Evolutionary conservation across 371 early-diverging fungal species (phyloP), one percentile per base, ranked within the genome.

Genomic region (Encephalitozoon cuniculi): DNA sequence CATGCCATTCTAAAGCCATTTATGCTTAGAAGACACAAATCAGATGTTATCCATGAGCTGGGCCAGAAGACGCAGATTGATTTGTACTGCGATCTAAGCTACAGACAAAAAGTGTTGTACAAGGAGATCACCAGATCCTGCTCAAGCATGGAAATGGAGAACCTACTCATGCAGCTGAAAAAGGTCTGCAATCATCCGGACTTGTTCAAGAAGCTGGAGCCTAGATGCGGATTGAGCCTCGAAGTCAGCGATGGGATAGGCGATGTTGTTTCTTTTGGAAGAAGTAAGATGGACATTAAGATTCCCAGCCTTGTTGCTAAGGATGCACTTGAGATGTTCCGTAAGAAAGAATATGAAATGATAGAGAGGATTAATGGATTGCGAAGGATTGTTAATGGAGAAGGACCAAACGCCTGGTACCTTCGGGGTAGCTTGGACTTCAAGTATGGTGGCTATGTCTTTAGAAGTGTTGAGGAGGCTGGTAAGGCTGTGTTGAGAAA

Each of bases 151-250:
- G 70, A 76, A 25, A 69, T 93, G 80, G 92, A 92, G 90, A 93
- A 96, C 83, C 79, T 94, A 49, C 89, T 96, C 15, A 94, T 96
- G 93, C 95, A 96, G 82, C 90, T 95, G 84, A 90, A 95, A 82
- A 97, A 97, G 83, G 91, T 95, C 37, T 93, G 93, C 85, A 95
- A 95, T 79, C 96, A 96, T 83, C 96, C 96, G 0, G 94, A 97
- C 81, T 84, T 97, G 30, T 96, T 97, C 88, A 93, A 94, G 80
- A 90, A 93, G 41, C 87, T 91, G 25, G 91, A 92, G 54, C 63
- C 74, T 18, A 49, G 53, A 2, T 66, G 79, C 8, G 77, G 76
- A 40, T 69, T 83, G 52, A 44, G 67, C 26, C 72, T 80, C 55
- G 49, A 39, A 12, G 12, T 40, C 6, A 34, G 15, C 30, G 81